These are phyloP conservation scores for Carex scoparia DNA, from an alignment of 176 grass and related monocot genomes.

Conservation along the genomic window DNA sequence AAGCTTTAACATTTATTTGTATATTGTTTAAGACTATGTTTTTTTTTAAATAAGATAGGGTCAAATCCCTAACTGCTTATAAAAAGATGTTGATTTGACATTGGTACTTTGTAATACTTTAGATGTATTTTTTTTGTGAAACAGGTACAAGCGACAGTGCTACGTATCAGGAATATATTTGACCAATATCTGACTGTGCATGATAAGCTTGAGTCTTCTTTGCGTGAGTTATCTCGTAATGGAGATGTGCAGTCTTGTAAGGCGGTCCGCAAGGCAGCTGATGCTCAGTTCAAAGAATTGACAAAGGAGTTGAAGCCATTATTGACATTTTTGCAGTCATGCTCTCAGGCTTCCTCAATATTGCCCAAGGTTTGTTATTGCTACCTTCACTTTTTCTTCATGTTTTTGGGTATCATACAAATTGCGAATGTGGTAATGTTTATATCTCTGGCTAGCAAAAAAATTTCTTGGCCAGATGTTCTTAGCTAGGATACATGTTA, in stretches of 20 bases:
- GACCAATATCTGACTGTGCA: constrained; percentile 60
- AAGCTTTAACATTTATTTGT: not conserved
- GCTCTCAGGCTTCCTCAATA: constrained; percentile 71
- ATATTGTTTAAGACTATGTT: not conserved
- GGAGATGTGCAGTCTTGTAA: constrained; percentile 87
- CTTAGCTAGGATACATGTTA: not conserved
- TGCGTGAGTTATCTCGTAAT: constrained; percentile 73
- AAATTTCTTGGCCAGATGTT: not conserved
- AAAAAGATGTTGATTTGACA: not conserved
- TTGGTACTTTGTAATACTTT: not conserved
- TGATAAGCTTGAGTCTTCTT: constrained; percentile 73
- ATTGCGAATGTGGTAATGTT: not conserved
- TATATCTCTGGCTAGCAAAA: not conserved
- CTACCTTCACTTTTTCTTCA: constrained; percentile 1
- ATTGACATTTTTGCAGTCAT: constrained; percentile 62
- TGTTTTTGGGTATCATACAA: not conserved
- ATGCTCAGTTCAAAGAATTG: constrained; percentile 87
- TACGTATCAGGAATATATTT: constrained; percentile 68
- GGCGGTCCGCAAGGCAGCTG: constrained; percentile 70
- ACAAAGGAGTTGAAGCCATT: constrained; percentile 73
- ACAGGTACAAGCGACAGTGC: constrained; percentile 71
- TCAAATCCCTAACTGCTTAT: not conserved
- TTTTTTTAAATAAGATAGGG: not conserved
- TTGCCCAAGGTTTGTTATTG: constrained; percentile 69
- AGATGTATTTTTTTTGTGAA: constrained; percentile 5